Evolutionary conservation across 1,284 basidiomycete genomes (phyloP), one percentile per base, ranked within the genome.

Genomic region (Ustilago trichophora): DNA sequence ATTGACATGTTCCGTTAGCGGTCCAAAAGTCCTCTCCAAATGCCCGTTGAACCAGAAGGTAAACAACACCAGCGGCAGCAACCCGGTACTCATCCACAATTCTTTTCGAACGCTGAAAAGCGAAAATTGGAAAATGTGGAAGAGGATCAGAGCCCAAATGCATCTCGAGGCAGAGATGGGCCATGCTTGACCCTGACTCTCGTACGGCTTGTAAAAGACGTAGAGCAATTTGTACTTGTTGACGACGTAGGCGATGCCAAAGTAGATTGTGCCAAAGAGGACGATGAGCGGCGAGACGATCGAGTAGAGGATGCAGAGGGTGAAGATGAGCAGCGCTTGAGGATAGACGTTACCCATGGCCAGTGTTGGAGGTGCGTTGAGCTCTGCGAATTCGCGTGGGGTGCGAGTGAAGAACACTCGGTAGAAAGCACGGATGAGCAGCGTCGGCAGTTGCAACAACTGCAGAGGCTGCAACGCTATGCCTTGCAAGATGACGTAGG

Each of bases 151-250:
- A 4, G 76, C 82, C 65, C 78, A 75, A 12, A 80, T 77, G 40
- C 82, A 80, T 3, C 82, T 56, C 15, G 67, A 60, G 33, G 80
- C 79, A 18, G 80, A 77, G 11, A 83, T 72, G 12, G 92, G 92
- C 93, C 94, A 98, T 1, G 92, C 93, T 83, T 94, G 91, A 2
- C 93, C 92, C 73, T 90, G 90, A 0, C 89, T 91, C 82, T 95
- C 93, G 82, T 94, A 95, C 0, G 92, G 91, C 77, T 92, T 93
- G 84, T 93, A 93, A 82, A 93, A 92, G 3, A 93, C 91, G 77
- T 96, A 96, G 2, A 97, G 85, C 3, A 97, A 86, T 80, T 97
- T 95, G 84, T 97, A 97, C 85, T 98, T 98, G 87, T 95, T 97
- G 4, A 97, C 75, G 18, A 78, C 46, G 57, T 82, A 98, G 3